Base-by-base conservation (phyloP, 495 filamentous ascomycete species). In the Aspergillus indologenus region DNA sequence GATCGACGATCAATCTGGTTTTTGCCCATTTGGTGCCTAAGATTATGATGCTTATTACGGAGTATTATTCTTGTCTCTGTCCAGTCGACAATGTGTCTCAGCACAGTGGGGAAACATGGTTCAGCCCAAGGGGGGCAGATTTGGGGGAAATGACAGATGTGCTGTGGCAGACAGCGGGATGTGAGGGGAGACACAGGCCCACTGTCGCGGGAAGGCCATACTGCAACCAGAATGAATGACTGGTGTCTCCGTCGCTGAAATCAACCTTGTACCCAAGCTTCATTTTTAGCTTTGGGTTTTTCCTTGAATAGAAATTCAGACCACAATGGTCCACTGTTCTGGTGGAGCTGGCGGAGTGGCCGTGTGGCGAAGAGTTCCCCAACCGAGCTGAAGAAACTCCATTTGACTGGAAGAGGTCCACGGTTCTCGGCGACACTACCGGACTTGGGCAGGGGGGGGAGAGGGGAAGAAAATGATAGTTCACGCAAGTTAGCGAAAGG, bases 1-100 rank as follows among this genome's bases (percentile, higher is more conserved):
- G 52, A 54, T 54, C 52, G 52, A 34, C 31, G 52, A 54, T 54
- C 52, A 42, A 23, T 26, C 24, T 15, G 31, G 52, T 8, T 17
- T n/a, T n/a, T n/a, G n/a, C 21, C 19, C 0, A 9, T 9, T 22
- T 8, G 5, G 34, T 40, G 12, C 34, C 34, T 14, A 40, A 9
- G 34, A 40, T 11, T 7, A 40, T 11, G 5, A 15, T 40, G 2
- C 6, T 40, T 40, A 40, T 14, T 40, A 29, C 4, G n/a, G n/a
- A n/a, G n/a, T n/a, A n/a, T n/a, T n/a, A n/a, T 29, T 29, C 9
- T 3, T 29, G 1, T 50, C 47, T 15, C 47, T 50, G 9, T 3
- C 47, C 6, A 15, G 47, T 15, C 8, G 14, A 12, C 1, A 12
- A 7, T 20, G 47, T 15, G 1, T 1, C 4, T 46, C 7, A 2